Base-by-base conservation (phyloP, 257 asterid genomes). In the Solanum sejunctum region DNA sequence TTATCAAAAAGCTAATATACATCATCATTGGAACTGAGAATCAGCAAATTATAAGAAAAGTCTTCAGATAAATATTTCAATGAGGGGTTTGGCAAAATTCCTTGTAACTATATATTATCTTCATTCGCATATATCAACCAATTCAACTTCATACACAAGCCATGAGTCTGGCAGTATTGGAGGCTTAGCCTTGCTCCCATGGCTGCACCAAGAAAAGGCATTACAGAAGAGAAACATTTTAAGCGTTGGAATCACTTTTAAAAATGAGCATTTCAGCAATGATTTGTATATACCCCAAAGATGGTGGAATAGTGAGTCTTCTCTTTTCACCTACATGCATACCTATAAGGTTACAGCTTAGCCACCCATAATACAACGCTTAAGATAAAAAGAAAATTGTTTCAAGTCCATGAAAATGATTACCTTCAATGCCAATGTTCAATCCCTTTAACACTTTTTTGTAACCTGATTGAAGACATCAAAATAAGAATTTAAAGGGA, bases 321-420 rank as follows among this genome's bases (percentile, higher is more conserved):
- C 97, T 93, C 89, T 89, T 91, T 73, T 87, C 98, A 57, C 95
- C 98, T 81, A 89, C 91, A 51, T 63, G 92, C 98, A 94, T 94
- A 87, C 98, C 95, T 91, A 85, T 47, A 47, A 73, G 60, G 58
- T 47, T 47, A 47, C 21, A 45, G 56, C 51, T 43, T 43, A 71
- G 58, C 58, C 57, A 73, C 58, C 39, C 81, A 49, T 47, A 73
- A 73, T 21, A 73, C 43, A 73, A 51, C 7, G 4, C 60, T 73
- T 47, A 8, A 73, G 81, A 21, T 73, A 73, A 3, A 73, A 73
- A 73, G 43, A 16, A 73, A 73, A 73, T 73, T 12, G 41, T 73
- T 73, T 21, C 57, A 73, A 73, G 81, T 47, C 60, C 8, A 73
- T 1, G 28, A 23, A 47, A 13, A 56, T 10, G 39, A 21, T 45